Evolutionary conservation across 1,139 yeast species (phyloP).

Genomic region (Taiozyma sp.): DNA sequence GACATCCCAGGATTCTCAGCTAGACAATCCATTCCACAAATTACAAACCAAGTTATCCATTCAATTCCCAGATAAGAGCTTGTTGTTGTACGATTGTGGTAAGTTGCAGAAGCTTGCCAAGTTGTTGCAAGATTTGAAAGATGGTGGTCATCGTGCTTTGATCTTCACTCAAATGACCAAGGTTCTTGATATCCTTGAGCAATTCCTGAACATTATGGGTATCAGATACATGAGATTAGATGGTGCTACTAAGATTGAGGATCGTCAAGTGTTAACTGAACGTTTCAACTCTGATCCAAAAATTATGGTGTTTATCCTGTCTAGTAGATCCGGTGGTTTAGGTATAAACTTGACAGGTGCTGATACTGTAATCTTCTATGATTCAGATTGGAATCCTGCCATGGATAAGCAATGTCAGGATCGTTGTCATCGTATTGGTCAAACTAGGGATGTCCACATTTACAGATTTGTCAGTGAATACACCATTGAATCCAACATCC

Average conservation of each 20-base stretch:
- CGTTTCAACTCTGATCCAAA: constrained; percentile 81
- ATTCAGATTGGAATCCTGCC: constrained; percentile 99
- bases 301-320: constrained; percentile 86
- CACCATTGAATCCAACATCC: constrained; percentile 92
- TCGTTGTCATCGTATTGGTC: constrained; percentile 98
- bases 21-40: constrained; percentile 69
- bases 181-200: constrained; percentile 89
- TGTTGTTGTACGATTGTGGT: constrained; percentile 95
- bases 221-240: constrained; percentile 91
- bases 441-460: constrained; percentile 94
- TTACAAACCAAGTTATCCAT: constrained; percentile 84
- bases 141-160: constrained; percentile 87
- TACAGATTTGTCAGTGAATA: constrained; percentile 94
- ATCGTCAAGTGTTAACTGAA: constrained; percentile 90
- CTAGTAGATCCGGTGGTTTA: constrained; percentile 96
- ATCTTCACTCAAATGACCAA: constrained; percentile 98
- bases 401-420: constrained; percentile 99
- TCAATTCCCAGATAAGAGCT: constrained; percentile 92
- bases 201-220: constrained; percentile 90
- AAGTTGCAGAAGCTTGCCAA: constrained; percentile 81
- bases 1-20: constrained; percentile 11
- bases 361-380: constrained; percentile 97
- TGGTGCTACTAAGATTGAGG: constrained; percentile 97
- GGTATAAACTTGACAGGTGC: constrained; percentile 99
- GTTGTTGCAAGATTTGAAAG: constrained; percentile 68